Conservation (phyloP, 108 stramenopile species). For the Discostella stelligeroides region DNA sequence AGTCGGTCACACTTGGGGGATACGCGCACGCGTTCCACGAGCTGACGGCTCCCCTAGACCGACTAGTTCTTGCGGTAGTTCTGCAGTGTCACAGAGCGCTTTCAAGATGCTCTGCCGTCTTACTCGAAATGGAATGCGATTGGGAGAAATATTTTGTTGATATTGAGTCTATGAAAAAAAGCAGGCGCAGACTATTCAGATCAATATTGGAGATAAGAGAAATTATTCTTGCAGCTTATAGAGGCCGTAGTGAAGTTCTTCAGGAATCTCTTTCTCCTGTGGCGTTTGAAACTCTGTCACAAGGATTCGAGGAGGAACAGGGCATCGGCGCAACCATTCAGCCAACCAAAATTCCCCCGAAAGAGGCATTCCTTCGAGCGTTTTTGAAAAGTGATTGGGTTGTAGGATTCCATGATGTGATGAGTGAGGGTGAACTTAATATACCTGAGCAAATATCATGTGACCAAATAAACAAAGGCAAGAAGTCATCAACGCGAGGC, state of each 20-base stretch:
- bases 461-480: constrained; percentile 26
- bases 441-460: constrained; percentile 60
- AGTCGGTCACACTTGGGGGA: constrained; percentile 72
- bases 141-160: constrained; percentile 56
- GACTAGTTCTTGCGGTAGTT: constrained; percentile 68
- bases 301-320: constrained; percentile 49
- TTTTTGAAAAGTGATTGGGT: constrained; percentile 71
- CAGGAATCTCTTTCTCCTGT: constrained; percentile 55
- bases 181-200: constrained; percentile 44
- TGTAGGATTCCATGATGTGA: constrained; percentile 57
- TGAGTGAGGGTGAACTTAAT: constrained; percentile 18
- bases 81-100: constrained; percentile 79
- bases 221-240: constrained; percentile 64
- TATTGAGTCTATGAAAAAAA: constrained; percentile 57
- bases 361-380: constrained; percentile 52
- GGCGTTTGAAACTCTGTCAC: constrained; percentile 59
- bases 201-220: constrained; percentile 69
- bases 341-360: constrained; percentile 24
- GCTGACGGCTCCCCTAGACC: constrained; percentile 64
- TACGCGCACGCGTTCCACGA: constrained; percentile 67
- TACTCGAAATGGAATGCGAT: constrained; percentile 66
- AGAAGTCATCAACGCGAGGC: constrained; percentile 38
- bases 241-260: constrained; percentile 62
- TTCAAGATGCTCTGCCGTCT: constrained; percentile 63
- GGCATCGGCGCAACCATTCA: constrained; percentile 3